phyloP scores from a whole-genome alignment of 2,329 filamentous ascomycete genomes.

The Uncinocarpus reesii region DNA sequence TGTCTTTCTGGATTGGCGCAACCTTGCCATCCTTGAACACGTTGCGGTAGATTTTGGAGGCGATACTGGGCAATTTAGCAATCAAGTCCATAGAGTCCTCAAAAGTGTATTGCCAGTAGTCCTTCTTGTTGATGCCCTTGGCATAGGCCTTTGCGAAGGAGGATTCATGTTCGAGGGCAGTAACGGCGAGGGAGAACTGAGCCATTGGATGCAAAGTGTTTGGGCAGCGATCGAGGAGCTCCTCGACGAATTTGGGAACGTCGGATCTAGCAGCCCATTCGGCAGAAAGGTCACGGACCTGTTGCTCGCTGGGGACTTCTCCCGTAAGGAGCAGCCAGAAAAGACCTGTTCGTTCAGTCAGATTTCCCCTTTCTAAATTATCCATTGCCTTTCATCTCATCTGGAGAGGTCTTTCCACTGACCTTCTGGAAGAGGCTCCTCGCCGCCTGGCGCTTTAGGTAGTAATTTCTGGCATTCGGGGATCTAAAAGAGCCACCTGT shows the following conservation, averaged over 20 bases:
- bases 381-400: not conserved
- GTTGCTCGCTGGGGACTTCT: slow-evolving; percentile 94
- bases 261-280: slow-evolving; percentile 98
- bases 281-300: slow-evolving; percentile 94
- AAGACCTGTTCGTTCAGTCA: slow-evolving; percentile 52
- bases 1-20: slow-evolving; percentile 87
- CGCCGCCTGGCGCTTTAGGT: slow-evolving; percentile 90
- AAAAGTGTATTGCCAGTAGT: slow-evolving; percentile 99
- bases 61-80: slow-evolving; percentile 97
- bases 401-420: slow-evolving; percentile 9
- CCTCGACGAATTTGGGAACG: slow-evolving; percentile 94
- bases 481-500: slow-evolving; percentile 48
- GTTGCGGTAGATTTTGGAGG: slow-evolving; percentile 98
- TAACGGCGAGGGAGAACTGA: slow-evolving; percentile 96
- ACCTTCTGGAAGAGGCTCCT: slow-evolving; percentile 95
- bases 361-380: not conserved
- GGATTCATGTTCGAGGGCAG: slow-evolving; percentile 95
- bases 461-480: slow-evolving; percentile 97
- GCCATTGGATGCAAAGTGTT: slow-evolving; percentile 99
- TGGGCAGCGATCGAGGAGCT: slow-evolving; percentile 99
- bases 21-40: slow-evolving; percentile 99
- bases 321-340: slow-evolving; percentile 99
- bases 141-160: slow-evolving; percentile 97
- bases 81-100: slow-evolving; percentile 99
- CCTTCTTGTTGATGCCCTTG: slow-evolving; percentile 98